phyloP scores from a whole-genome alignment of 2,329 filamentous ascomycete species.

The Fusarium neocosmosporiellum region DNA sequence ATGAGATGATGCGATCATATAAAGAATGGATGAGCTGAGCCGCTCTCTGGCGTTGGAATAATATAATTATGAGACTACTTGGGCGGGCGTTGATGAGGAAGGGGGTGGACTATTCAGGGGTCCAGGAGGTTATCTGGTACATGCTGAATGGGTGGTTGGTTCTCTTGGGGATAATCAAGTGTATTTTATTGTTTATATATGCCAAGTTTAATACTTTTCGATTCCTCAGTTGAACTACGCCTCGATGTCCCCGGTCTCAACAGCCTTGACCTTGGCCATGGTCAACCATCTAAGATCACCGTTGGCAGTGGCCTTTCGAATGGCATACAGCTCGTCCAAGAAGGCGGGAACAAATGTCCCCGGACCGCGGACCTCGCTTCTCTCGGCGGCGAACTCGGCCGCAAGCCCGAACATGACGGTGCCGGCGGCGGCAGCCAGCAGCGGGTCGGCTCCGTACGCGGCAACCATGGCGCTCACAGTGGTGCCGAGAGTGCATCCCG shows the following conservation, averaged over 20 bases:
- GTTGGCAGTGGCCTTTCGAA: conserved; percentile 60
- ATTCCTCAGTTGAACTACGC: conserved; percentile 8
- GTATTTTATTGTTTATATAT: conserved; percentile 1
- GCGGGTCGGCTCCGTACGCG: conserved; percentile 68
- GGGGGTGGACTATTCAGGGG: background rate
- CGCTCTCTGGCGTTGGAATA: conserved; percentile 1
- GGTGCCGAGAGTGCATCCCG: conserved; percentile 88
- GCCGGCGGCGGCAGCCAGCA: conserved; percentile 79
- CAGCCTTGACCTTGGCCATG: conserved; percentile 59
- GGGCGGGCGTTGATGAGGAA: background rate
- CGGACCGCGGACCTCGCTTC: conserved; percentile 76
- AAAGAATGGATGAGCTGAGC: background rate
- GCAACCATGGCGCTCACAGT: conserved; percentile 81
- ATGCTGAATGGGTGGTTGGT: background rate
- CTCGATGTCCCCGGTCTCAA: conserved; percentile 43
- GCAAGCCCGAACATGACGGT: conserved; percentile 81
- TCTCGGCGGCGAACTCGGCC: conserved; percentile 75
- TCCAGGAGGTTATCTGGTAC: background rate
- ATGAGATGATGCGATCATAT: background rate
- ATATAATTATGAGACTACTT: background rate
- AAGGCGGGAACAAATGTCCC: conserved; percentile 90
- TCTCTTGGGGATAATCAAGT: conserved; percentile 12
- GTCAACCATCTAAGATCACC: conserved; percentile 64
- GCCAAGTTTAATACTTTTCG: background rate
- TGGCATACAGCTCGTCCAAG: conserved; percentile 74